Percentiles rank a stretch among this genome's conserved stretches.
phyloP scores from a whole-genome alignment of 495 filamentous ascomycete species.

The Chaetomium tenue region DNA sequence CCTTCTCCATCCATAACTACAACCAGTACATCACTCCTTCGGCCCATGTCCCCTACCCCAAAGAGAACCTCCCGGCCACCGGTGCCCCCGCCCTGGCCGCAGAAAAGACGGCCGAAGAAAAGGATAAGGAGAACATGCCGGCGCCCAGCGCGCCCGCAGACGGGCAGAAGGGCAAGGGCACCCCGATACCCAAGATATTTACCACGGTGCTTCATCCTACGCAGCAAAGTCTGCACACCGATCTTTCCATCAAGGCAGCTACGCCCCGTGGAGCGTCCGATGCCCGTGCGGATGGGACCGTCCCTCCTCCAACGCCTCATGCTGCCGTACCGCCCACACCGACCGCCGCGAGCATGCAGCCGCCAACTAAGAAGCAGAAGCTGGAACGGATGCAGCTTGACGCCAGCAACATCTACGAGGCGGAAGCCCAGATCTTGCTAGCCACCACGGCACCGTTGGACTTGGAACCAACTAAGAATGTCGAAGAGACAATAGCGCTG shows the following conservation, averaged over 20 bases:
- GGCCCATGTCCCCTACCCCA: constrained; percentile 75
- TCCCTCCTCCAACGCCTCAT: constrained; percentile 65
- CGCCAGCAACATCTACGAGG: constrained; percentile 63
- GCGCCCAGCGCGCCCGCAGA: constrained; percentile 47
- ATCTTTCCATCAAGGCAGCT: constrained; percentile 70
- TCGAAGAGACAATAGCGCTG: constrained; percentile 64
- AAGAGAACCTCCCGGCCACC: constrained; percentile 47
- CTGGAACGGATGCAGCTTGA: constrained; percentile 70
- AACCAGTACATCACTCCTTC: constrained; percentile 86
- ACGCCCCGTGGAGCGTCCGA: constrained; percentile 57
- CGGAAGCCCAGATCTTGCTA: constrained; percentile 68
- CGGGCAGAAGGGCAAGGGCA: constrained; percentile 48
- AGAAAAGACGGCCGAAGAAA: constrained; percentile 36
- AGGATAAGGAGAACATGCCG: constrained; percentile 53
- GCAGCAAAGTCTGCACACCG: constrained; percentile 64
- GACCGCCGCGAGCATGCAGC: constrained; percentile 50
- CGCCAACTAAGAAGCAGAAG: constrained; percentile 67
- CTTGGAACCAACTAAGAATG: constrained; percentile 67
- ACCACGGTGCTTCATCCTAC: constrained; percentile 88
- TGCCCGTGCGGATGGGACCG: constrained; percentile 49
- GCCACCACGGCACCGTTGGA: constrained; percentile 71
- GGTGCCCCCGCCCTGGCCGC: constrained; percentile 24
- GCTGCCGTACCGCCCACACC: constrained; percentile 62
- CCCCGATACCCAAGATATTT: constrained; percentile 61
- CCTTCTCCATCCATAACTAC: constrained; percentile 88